Base-by-base conservation (phyloP, 306 rosid genomes). In the Vachellia pachyceras region DNA sequence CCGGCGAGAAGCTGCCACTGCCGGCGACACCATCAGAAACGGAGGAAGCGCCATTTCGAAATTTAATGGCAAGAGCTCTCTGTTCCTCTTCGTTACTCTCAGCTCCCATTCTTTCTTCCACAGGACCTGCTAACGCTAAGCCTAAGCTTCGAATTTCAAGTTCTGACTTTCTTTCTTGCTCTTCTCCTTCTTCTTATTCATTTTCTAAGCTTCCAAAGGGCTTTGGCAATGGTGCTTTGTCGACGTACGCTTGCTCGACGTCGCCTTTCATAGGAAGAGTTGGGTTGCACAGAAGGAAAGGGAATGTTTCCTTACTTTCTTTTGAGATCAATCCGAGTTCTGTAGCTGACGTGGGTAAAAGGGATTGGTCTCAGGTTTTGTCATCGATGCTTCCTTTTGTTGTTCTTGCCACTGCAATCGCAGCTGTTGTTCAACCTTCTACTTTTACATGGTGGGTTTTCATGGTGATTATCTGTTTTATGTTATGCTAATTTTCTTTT, bases 371-470 rank as follows among this genome's bases (percentile, higher is more conserved):
- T 58, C 96, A 88, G 85, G 9, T 86, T 78, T 78, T 95, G 33
- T 93, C 99, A 10, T 95, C 94, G 60, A 83, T 90, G 88, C 99
- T 95, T 90, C 99, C 99, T 5, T 90, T 95, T 83, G 94, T 93
- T 71, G 99, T 95, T 54, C 96, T 91, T 57, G 93, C 85, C 39
- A 95, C 99, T 4, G 98, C 96, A n/a, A 78, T 93, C 84, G 93
- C 90, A 9, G 99, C 99, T 82, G 86, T 95, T 14, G 85, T 87
- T 80, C 90, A 90, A 80, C 99, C 99, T 77, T 89, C 96, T n/a
- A 93, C 99, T 52, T 95, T 90, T 77, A 91, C 94, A 79, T 95
- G 99, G 99, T 95, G 47, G 64, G 82, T 83, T 22, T 23, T 35
- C 60, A 35, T 18, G 45, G 15, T 63, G 67, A 42, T 80, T 1